Evolutionary conservation across 1,284 basidiomycete species (phyloP).

Genomic region (Fomitopsis schrenkii): DNA sequence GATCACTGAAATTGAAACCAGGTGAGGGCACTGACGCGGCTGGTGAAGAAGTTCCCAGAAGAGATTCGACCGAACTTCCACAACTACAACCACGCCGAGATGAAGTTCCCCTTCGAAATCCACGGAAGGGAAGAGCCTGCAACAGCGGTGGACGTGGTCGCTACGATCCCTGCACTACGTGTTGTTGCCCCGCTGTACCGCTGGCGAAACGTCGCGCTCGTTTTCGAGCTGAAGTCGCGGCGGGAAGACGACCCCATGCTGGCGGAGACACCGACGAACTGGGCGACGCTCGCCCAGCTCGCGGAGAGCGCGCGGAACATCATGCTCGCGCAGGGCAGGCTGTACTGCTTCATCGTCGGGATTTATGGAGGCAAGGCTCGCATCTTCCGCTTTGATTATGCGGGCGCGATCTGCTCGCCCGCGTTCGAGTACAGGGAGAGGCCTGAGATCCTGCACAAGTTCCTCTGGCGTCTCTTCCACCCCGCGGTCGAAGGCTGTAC

Average conservation of each 20-base stretch:
- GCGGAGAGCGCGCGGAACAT: constrained; percentile 8
- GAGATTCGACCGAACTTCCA: neutral
- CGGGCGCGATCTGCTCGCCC: neutral
- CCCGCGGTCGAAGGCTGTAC: neutral
- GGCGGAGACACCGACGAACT: neutral
- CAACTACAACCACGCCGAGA: neutral
- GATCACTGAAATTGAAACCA: neutral
- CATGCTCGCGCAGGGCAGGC: constrained; percentile 7
- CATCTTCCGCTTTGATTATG: constrained; percentile 8
- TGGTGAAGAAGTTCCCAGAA: neutral
- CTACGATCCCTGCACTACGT: neutral
- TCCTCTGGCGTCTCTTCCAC: neutral
- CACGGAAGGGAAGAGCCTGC: neutral
- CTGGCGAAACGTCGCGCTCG: neutral
- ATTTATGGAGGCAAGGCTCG: constrained; percentile 9
- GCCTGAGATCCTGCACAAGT: neutral
- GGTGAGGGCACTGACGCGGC: neutral
- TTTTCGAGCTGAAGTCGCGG: neutral
- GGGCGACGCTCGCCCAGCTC: neutral
- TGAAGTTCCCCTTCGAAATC: neutral
- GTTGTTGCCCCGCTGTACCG: no score
- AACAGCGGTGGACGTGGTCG: neutral
- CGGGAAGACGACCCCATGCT: neutral
- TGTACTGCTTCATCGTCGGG: constrained; percentile 10
- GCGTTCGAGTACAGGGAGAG: neutral